Percentiles rank a stretch among this genome's conserved stretches.
These are phyloP conservation scores for Tricholoma sp. DNA, from an alignment of 768 basidiomycete genomes.

Conservation along the genomic window DNA sequence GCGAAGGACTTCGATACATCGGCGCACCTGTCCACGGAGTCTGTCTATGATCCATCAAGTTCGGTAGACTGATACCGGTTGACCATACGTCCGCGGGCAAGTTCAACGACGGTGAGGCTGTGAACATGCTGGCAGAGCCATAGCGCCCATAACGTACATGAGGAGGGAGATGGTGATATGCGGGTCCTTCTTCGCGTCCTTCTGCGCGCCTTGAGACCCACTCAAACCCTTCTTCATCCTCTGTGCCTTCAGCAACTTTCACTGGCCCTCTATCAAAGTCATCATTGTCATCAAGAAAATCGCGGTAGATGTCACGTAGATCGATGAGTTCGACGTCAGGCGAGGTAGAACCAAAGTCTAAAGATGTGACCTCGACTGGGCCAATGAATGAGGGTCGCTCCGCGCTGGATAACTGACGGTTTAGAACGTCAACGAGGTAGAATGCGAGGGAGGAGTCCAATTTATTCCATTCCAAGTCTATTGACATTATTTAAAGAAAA, in stretches of 20 bases:
- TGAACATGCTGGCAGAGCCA: constrained; percentile 52
- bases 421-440: constrained; percentile 68
- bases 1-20: constrained; percentile 30
- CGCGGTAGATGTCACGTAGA: constrained; percentile 88
- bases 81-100: constrained; percentile 42
- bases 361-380: constrained; percentile 77
- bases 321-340: constrained; percentile 91
- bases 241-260: constrained; percentile 45
- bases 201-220: constrained; percentile 71
- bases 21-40: constrained; percentile 22
- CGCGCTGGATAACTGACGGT: constrained; percentile 66
- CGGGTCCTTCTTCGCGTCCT: constrained; percentile 49
- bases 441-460: constrained; percentile 70
- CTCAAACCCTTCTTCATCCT: constrained; percentile 76
- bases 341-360: constrained; percentile 79
- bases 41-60: constrained; percentile 32
- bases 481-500: too few relatives aligned
- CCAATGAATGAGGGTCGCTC: constrained; percentile 92
- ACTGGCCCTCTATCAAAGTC: constrained; percentile 45
- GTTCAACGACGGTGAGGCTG: constrained; percentile 46
- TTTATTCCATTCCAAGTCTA: constrained; percentile 91
- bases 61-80: constrained; percentile 31
- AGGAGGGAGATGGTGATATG: constrained; percentile 67
- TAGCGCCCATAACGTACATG: constrained; percentile 64
- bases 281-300: constrained; percentile 86